Base-by-base conservation (phyloP, 768 basidiomycete species). In the Termitomyces sp. region DNA sequence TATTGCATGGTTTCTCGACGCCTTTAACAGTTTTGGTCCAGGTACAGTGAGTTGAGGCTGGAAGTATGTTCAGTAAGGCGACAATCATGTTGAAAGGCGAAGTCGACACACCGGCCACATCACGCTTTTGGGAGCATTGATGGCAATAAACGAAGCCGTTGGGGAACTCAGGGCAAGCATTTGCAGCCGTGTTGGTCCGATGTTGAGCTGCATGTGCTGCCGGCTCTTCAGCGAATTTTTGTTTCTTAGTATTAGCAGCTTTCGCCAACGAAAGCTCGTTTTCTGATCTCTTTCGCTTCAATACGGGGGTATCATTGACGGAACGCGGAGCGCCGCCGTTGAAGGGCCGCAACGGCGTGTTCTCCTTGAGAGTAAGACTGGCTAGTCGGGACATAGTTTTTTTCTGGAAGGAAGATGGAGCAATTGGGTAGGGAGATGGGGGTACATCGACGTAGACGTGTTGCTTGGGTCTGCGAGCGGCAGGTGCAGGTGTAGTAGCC, bases 101-200 rank as follows among this genome's bases (percentile, higher is more conserved):
- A 55, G 60, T 48, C 22, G 22, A 70, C 79, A 55, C 50, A 88
- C 89, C 74, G 50, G 74, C 68, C 33, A 71, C 68, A 65, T 84
- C 84, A 55, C 84, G 83, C 65, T 87, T 89, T 69, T 80, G 81
- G 63, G 78, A 79, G 72, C 91, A 91, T 67, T 91, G 90, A 70
- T 91, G 91, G 65, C 91, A 92, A 65, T 86, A 83, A 54, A 84
- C 72, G 70, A 78, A 68, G 67, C 81, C 78, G 55, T 75, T 73
- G 12, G 76, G 75, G 63, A 72, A 75, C n/a, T 76, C 73, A 7
- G 68, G 59, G 32, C 67, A 71, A 6, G 68, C 66, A 42, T 74
- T 74, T 60, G 62, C 55, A 36, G 65, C 46, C 18, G 55, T 7
- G 24, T 33, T 32, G 28, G 4, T 28, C 46, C 33, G 12, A 33